Conservation (phyloP, 352 stramenopile species). For the Phytophthora meadii region DNA sequence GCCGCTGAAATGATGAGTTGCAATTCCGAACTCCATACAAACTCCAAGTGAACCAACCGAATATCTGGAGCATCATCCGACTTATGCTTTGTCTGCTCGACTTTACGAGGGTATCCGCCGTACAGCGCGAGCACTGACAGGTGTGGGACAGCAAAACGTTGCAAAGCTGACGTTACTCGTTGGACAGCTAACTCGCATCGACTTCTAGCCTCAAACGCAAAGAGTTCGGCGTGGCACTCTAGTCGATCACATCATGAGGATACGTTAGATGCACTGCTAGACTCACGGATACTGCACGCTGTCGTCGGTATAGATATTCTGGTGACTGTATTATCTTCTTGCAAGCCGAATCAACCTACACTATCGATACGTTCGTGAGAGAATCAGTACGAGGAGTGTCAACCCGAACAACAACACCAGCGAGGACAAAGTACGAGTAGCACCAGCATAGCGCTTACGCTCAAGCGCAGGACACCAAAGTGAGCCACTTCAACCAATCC, state of each 20-base stretch:
- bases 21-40: conserved; percentile 21
- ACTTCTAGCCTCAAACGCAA: conserved; percentile 22
- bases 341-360: conserved; percentile 24
- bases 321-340: conserved; percentile 33
- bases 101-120: conserved; percentile 30
- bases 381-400: not conserved
- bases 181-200: conserved; percentile 28
- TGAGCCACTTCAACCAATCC: conserved; percentile 13
- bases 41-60: conserved; percentile 21
- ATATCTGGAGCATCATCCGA: not conserved
- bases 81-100: conserved; percentile 2
- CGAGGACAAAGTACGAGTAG: conserved; percentile 18
- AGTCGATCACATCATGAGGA: conserved; percentile 16
- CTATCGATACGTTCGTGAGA: conserved; percentile 32
- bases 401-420: not conserved
- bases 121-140: conserved; percentile 23
- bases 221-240: conserved; percentile 15
- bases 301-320: conserved; percentile 36
- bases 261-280: conserved; percentile 4
- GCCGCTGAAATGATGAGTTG: conserved; percentile 26
- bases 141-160: conserved; percentile 25
- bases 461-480: conserved; percentile 8
- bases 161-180: conserved; percentile 20
- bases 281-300: conserved; percentile 3
- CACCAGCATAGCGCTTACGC: conserved; percentile 10